Evolutionary conservation across 768 basidiomycete genomes (phyloP).

Genomic region (Xanthoconium stramineum): DNA sequence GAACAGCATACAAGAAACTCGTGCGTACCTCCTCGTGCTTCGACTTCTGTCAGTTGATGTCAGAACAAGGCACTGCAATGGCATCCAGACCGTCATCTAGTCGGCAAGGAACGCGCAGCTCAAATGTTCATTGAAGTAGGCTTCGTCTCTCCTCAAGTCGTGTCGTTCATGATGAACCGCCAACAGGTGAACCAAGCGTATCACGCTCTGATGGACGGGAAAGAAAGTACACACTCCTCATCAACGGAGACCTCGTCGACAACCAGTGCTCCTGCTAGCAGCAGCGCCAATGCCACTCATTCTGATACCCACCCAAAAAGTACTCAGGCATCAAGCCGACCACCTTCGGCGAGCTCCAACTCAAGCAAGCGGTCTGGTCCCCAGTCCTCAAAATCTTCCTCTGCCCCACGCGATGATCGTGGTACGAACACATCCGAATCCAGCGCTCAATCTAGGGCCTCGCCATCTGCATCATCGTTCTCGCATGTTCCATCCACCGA

Average conservation of each 20-base stretch:
- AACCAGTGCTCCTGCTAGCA: constrained; percentile 17
- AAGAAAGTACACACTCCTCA: constrained; percentile 29
- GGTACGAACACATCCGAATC: constrained; percentile 9
- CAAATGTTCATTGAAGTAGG: constrained; percentile 58
- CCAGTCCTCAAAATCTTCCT: constrained; percentile 9
- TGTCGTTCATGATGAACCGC: background rate
- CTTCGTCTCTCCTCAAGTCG: background rate
- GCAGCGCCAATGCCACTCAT: constrained; percentile 20
- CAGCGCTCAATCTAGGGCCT: constrained; percentile 6
- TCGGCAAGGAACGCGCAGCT: constrained; percentile 50
- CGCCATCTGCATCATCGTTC: constrained; percentile 15
- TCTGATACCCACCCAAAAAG: constrained; percentile 21
- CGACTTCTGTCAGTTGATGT: constrained; percentile 20
- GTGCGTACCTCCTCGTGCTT: constrained; percentile 36
- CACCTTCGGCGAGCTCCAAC: constrained; percentile 31
- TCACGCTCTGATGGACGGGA: constrained; percentile 47
- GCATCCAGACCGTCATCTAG: constrained; percentile 63
- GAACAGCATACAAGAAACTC: constrained; percentile 59
- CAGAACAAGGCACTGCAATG: constrained; percentile 52
- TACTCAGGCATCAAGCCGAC: constrained; percentile 27
- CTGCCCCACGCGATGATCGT: constrained; percentile 13
- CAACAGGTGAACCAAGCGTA: constrained; percentile 55
- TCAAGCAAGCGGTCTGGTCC: constrained; percentile 22
- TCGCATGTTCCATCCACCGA: constrained; percentile 13
- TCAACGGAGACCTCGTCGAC: constrained; percentile 28